Evolutionary conservation across 768 basidiomycete species (phyloP), one percentile per base, ranked within the genome.

Genomic region (Amanita phalloides): DNA sequence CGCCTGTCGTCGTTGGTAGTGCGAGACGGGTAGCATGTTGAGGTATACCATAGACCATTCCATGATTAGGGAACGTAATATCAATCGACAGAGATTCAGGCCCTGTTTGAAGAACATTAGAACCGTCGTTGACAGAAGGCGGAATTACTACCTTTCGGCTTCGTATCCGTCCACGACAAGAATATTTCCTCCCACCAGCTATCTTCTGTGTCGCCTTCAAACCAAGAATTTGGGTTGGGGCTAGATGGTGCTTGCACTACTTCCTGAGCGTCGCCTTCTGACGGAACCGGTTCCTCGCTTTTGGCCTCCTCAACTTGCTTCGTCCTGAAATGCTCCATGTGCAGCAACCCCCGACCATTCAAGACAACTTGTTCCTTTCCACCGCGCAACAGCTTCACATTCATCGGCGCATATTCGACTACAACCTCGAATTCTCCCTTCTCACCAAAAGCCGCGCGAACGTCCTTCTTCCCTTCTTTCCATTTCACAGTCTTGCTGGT

Each of bases 301-400:
- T 64, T 60, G 39, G 72, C 73, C 55, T 71, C 68, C 7, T 62
- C 68, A 8, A 70, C 66, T n/a, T 67, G 64, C 61, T 85, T 82
- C 20, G 73, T 74, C 59, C 90, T 86, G 75, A 94, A 97, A 66
- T 98, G 96, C 62, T 99, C 96, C 95, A 99, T 94, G 58, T 98
- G 94, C 56, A 99, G 72, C 28, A 99, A 74, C 1, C 90, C 89
- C 37, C 82, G 76, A 2, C 89, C 91, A 60, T 99, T 99, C 33
- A 99, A 66, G 7, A 92, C 83, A 45, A 99, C 75, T 61, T 96
- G 87, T 53, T 86, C 84, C 62, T 81, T 82, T 2, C 89, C 90
- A 52, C 79, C 74, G 32, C 84, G 77, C 42, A 79, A 71, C 55
- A 96, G 74, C 1, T 78, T 75, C 36, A 98, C 71, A 56, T 77